Conservation (phyloP, 306 rosid genomes). For the Cucurbita argyrosperma region DNA sequence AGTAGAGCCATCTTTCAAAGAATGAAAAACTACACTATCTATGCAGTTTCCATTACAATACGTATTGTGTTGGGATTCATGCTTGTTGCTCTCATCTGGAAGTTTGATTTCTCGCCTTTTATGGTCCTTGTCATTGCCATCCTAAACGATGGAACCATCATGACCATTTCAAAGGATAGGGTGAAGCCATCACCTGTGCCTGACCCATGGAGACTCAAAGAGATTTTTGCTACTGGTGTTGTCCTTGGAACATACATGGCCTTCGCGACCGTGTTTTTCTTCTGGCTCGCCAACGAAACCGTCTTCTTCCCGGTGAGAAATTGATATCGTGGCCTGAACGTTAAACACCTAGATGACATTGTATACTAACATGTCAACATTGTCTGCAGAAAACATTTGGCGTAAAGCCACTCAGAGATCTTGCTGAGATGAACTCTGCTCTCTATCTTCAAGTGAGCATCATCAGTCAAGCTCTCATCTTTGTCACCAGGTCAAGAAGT, state of each 20-base stretch:
- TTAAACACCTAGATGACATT: neutral
- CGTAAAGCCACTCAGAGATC: constrained; percentile 21
- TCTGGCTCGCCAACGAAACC: constrained; percentile 45
- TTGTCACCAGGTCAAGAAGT: constrained; percentile 85
- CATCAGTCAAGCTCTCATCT: constrained; percentile 85
- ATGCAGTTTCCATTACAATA: constrained; percentile 88
- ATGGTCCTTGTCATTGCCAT: constrained; percentile 79
- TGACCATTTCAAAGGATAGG: constrained; percentile 90
- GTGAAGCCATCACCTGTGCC: constrained; percentile 94
- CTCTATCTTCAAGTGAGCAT: constrained; percentile 93
- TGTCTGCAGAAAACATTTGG: constrained; percentile 20
- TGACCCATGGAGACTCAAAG: constrained; percentile 89
- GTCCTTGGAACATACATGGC: constrained; percentile 90
- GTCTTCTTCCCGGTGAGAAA: constrained; percentile 48
- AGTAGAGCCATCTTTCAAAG: constrained; percentile 94
- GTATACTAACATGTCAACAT: neutral
- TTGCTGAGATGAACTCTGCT: constrained; percentile 52
- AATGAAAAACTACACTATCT: constrained; percentile 91
- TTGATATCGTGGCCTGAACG: neutral
- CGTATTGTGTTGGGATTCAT: constrained; percentile 84
- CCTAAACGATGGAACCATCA: constrained; percentile 84
- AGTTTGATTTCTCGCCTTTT: constrained; percentile 84
- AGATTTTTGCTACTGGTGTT: constrained; percentile 70
- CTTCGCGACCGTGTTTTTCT: constrained; percentile 61
- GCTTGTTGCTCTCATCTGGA: constrained; percentile 75